A percentile compares a stretch with the other conserved stretches of the same genome.
Evolutionary conservation across 225 moss, liverwort and hornwort genomes (phyloP).

Genomic region (Rhytidiadelphus loreus): DNA sequence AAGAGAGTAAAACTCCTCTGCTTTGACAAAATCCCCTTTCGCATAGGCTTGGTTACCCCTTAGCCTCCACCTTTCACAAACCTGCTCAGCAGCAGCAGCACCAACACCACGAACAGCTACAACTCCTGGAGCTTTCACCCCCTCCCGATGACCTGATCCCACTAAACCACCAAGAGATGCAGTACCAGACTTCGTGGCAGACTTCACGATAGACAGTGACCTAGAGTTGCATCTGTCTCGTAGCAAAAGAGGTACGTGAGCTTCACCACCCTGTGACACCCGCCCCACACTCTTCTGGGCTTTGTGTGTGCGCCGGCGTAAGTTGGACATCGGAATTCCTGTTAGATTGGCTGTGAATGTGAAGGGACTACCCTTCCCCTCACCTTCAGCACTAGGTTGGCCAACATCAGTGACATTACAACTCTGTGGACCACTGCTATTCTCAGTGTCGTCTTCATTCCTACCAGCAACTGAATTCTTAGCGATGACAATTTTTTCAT

Average conservation of each 20-base stretch:
- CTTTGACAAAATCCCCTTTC: conserved; percentile 84
- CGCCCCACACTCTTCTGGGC: conserved; percentile 15
- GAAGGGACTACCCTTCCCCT: conserved; percentile 37
- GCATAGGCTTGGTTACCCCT: conserved; percentile 94
- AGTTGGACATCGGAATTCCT: conserved; percentile 28
- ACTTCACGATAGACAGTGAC: conserved; percentile 4
- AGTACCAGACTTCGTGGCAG: conserved; percentile 1
- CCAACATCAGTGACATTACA: conserved; percentile 24
- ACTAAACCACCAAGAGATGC: conserved; percentile 17
- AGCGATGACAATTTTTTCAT: neutral
- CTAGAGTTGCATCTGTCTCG: conserved; percentile 11
- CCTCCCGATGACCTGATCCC: conserved; percentile 33
- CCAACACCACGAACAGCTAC: conserved; percentile 41
- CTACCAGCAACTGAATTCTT: conserved; percentile 7
- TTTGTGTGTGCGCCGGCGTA: conserved; percentile 48
- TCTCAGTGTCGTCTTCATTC: conserved; percentile 30
- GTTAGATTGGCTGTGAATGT: conserved; percentile 63
- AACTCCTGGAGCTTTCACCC: conserved; percentile 19
- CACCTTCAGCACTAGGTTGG: conserved; percentile 32
- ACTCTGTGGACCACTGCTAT: conserved; percentile 16
- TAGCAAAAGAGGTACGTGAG: conserved; percentile 1
- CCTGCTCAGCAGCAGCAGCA: conserved; percentile 64
- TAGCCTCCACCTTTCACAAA: conserved; percentile 87
- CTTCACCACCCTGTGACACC: conserved; percentile 1
- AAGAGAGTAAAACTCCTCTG: conserved; percentile 90